A percentile compares a stretch with the other conserved stretches of the same genome.
Conservation (phyloP, 371 early-diverging fungal genomes). For the Paraphysoderma sedebokerense region DNA sequence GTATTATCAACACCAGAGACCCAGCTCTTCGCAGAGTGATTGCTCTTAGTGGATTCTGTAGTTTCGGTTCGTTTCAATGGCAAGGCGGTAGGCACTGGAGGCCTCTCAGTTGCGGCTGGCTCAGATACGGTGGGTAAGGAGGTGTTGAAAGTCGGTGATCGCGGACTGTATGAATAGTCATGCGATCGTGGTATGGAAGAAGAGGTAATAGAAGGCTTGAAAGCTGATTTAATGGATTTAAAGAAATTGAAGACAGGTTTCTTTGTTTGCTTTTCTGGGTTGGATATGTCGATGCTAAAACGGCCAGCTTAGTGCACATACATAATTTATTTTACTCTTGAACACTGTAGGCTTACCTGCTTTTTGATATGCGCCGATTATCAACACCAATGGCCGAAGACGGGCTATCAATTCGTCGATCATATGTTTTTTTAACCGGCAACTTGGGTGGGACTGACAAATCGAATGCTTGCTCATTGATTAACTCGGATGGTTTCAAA, state of each 20-base stretch:
- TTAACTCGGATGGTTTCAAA: no score
- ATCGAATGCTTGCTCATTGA: no score
- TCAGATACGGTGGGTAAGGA: not conserved
- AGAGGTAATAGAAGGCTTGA: no score
- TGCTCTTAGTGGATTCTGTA: no score
- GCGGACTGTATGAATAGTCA: no score
- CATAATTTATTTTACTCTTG: not conserved
- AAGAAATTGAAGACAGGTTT: not conserved
- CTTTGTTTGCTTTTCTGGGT: not conserved
- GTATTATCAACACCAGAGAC: no score
- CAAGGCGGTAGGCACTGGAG: not conserved
- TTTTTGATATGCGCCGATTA: no score
- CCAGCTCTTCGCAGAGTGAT: no score
- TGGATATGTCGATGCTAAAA: not conserved
- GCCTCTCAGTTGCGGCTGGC: not conserved
- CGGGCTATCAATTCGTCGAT: not conserved
- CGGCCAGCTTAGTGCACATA: not conserved
- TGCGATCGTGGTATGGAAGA: no score
- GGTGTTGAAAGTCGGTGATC: not conserved
- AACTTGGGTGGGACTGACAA: not conserved
- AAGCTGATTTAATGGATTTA: conserved; percentile 5
- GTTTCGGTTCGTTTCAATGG: no score
- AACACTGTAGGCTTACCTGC: no score
- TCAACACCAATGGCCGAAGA: no score
- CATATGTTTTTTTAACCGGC: not conserved